A percentile compares a stretch with the other conserved stretches of the same genome.
Evolutionary conservation across 345 rosid genomes (phyloP).

Genomic region (Combretum micranthum): DNA sequence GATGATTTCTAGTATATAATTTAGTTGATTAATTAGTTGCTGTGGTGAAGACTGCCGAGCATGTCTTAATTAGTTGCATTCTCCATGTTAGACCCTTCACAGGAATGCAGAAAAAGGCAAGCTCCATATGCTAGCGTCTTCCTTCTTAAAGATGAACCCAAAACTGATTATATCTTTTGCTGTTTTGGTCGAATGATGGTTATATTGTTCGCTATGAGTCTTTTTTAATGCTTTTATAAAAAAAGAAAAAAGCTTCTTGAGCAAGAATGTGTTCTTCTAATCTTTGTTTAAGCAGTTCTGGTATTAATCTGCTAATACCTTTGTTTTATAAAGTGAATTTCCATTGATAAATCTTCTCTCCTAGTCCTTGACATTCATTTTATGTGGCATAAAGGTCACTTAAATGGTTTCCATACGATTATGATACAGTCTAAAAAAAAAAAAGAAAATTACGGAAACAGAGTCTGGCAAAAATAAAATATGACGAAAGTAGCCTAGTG

Average conservation of each 20-base stretch:
- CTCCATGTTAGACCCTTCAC: constrained; percentile 71
- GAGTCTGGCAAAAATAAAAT: too few species aligned
- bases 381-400: constrained; percentile 88
- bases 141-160: constrained; percentile 86
- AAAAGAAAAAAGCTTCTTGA: too few species aligned
- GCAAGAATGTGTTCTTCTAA: too few species aligned
- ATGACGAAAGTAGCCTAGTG: too few species aligned
- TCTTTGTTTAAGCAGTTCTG: too few species aligned
- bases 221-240: too few species aligned
- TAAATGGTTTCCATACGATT: too few species aligned
- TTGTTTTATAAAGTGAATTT: too few species aligned
- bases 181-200: background rate
- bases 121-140: constrained; percentile 98
- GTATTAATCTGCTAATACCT: too few species aligned
- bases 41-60: background rate
- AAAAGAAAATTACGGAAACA: too few species aligned
- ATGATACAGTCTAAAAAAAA: too few species aligned
- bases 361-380: constrained; percentile 6
- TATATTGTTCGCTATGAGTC: constrained; percentile 10
- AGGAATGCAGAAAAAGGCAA: constrained; percentile 83
- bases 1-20: too few species aligned
- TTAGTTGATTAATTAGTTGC: background rate
- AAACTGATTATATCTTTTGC: constrained; percentile 31
- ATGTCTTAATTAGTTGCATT: background rate
- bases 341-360: background rate